Base-by-base conservation (phyloP, 2,329 filamentous ascomycete species). In the Phialophora expanda region DNA sequence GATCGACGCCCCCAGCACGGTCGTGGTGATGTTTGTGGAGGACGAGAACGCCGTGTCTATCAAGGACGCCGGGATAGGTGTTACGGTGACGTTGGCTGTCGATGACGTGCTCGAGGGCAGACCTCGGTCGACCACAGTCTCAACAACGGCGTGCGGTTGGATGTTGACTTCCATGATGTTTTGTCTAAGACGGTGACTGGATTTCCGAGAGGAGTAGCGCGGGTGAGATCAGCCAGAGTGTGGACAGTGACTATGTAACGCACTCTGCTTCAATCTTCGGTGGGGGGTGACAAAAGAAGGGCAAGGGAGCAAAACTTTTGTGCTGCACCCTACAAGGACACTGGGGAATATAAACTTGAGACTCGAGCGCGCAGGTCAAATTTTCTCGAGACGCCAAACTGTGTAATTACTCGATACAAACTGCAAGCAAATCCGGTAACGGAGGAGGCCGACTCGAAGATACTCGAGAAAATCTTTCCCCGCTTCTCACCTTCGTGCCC, bases 21-120 rank as follows among this genome's bases (percentile, higher is more conserved):
- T 73, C 1, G 78, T 79, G 61, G 75, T 74, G n/a, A 78, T 73
- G 69, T 78, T 86, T 73, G 84, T 86, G 66, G 83, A 81, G 51
- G 82, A 83, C 58, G 82, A 82, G 76, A 87, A 87, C 11, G 82
- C 82, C 4, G 77, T 69, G 74, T 86, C 83, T 67, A 87, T 87
- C 54, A 83, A 70, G 24, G 81, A 77, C 32, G 79, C 75, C 26
- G 82, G 76, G 48, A 86, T 75, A 26, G 74, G 68, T 50, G 62
- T 63, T n/a, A 66, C 61, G 12, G 53, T 68, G 17, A 69, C 62
- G 26, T 61, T 61, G 12, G 69, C 60, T 14, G 62, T 67, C n/a
- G 65, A 60, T 3, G 56, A 56, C 6, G 62, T 53, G 41, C 41
- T 51, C n/a, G 62, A 57, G 8, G 56, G 53, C 3, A 63, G 14